Conservation (phyloP, 495 filamentous ascomycete genomes). For the Aspergillus campestris region DNA sequence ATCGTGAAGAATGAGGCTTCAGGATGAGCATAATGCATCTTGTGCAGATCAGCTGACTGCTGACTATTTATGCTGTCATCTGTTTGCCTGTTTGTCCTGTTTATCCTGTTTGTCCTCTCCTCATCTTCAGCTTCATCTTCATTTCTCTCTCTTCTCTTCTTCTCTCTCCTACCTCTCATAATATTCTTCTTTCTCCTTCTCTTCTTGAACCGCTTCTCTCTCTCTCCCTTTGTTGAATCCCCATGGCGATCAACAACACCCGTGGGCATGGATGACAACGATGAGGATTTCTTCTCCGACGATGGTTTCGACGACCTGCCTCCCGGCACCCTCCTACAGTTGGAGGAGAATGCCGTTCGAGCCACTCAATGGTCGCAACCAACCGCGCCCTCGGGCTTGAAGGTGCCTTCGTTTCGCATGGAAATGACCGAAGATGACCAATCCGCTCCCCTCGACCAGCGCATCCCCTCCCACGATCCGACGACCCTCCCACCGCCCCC, state of each 20-base stretch:
- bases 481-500: conserved; percentile 21
- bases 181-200: background rate
- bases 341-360: conserved; percentile 48
- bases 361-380: conserved; percentile 35
- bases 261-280: conserved; percentile 48
- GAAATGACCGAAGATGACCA: background rate
- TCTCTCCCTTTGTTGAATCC: conserved; percentile 14
- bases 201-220: background rate
- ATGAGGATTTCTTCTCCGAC: conserved; percentile 59
- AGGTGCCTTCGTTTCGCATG: too few species aligned
- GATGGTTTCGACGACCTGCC: conserved; percentile 53
- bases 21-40: too few species aligned
- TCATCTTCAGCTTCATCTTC: too few species aligned
- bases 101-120: too few species aligned
- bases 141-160: background rate
- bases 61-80: too few species aligned
- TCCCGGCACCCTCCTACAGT: conserved; percentile 38
- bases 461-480: conserved; percentile 1
- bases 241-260: conserved; percentile 32
- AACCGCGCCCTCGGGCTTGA: conserved; percentile 1
- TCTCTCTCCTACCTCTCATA: background rate
- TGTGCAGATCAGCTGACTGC: too few species aligned
- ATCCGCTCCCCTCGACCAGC: background rate
- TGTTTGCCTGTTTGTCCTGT: too few species aligned
- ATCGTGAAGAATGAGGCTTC: too few species aligned